Conservation (phyloP, 345 rosid genomes). For the Eucalyptus tenuipes region DNA sequence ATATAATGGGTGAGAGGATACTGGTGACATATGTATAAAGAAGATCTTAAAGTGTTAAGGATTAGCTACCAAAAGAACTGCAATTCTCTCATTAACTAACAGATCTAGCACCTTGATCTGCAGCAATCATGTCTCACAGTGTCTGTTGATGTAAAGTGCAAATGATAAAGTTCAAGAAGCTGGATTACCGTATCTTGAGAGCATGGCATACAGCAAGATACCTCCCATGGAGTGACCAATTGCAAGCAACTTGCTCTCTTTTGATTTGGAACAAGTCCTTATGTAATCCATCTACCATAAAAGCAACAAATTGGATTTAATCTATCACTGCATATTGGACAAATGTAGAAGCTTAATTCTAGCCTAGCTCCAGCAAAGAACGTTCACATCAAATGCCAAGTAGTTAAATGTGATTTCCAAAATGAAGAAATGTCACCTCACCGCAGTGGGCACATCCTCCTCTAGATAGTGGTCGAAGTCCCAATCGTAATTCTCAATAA, state of each 20-base stretch:
- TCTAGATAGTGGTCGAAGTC: constrained; percentile 81
- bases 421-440: constrained; percentile 51
- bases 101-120: neutral
- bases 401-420: neutral
- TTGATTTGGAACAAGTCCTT: constrained; percentile 38
- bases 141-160: neutral
- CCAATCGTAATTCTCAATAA: constrained; percentile 63
- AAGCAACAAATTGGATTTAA: neutral
- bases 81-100: neutral
- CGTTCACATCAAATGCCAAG: neutral
- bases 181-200: constrained; percentile 48
- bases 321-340: neutral
- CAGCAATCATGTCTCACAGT: neutral
- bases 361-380: neutral
- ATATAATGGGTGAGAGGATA: neutral
- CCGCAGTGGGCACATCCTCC: constrained; percentile 88
- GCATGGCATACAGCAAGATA: constrained; percentile 73
- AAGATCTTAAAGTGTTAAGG: neutral
- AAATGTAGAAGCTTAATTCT: neutral
- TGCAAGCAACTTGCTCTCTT: constrained; percentile 67
- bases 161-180: neutral
- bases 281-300: constrained; percentile 69
- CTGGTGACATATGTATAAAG: neutral
- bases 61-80: neutral
- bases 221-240: constrained; percentile 99